Evolutionary conservation across 768 basidiomycete species (phyloP), one percentile per base, ranked within the genome.

Genomic region (Clitopilus passeckerianus): DNA sequence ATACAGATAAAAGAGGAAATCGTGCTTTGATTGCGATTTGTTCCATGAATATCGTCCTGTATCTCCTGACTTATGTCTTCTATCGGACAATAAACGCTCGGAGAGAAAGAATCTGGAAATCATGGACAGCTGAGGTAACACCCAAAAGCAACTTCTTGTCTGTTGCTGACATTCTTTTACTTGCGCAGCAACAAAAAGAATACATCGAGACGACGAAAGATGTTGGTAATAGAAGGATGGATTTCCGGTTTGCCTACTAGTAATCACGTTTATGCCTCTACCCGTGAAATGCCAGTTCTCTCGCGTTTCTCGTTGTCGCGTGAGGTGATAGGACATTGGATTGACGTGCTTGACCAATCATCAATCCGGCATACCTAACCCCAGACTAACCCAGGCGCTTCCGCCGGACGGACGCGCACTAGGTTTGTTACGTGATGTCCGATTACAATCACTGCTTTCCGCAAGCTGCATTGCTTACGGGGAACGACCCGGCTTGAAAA

Each of bases 161-260:
- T 46, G 14, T 43, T 5, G 20, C 50, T 60, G 16, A 24, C 18
- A 24, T 57, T 55, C n/a, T 15, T 18, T 3, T 54, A 23, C 33
- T 41, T 54, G 23, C 34, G 35, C 64, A 86, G 84, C 78, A 86
- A 66, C 81, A 79, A 64, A 72, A 75, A 46, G 71, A 83, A 18
- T 89, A 90, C 68, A 66, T 87, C 0, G 76, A 79, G 57, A 86
- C 77, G 15, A 85, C 87, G n/a, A 79, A 75, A 33, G 86, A 89
- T 57, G 72, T 77, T 62, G 86, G 86, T 23, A 88, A 86, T 63
- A 68, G 78, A 61, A 71, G 84, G 34, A 67, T 87, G 60, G 84
- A 87, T 64, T 87, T 87, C 72, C 74, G 84, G 14, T 87, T 88
- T 60, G 80, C 78, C 5, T 84, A 86, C 66, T 86, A 67, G 46